Conservation (phyloP, 2,329 filamentous ascomycete species). For the Nothomitra cinnamomea region DNA sequence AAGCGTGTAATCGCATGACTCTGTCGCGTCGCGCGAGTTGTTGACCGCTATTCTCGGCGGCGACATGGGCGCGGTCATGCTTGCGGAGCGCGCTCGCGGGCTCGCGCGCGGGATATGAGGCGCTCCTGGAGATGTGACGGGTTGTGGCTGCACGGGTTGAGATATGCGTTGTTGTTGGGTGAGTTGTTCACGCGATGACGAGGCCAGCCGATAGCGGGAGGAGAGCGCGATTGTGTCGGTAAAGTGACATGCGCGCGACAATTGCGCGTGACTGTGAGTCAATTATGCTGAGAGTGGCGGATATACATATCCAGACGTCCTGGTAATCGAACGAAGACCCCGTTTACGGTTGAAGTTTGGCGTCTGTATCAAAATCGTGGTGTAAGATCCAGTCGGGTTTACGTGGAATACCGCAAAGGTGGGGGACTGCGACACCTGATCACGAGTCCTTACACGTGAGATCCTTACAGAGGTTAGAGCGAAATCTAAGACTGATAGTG, state of each 20-base stretch:
- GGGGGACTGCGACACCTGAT: constrained; percentile 1
- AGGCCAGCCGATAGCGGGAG: too few relatives aligned
- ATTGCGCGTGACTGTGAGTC: neutral
- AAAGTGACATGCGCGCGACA: neutral
- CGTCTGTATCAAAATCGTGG: neutral
- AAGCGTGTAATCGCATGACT: neutral
- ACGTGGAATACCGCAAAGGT: neutral
- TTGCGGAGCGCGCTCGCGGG: neutral
- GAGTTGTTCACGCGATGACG: neutral
- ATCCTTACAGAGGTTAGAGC: too few relatives aligned
- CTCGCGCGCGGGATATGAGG: neutral
- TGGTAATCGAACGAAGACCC: neutral
- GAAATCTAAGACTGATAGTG: too few relatives aligned
- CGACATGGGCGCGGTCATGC: neutral
- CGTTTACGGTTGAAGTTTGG: neutral
- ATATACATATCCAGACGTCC: too few relatives aligned
- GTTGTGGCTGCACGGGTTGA: neutral
- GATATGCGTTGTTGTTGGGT: neutral
- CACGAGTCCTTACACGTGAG: neutral
- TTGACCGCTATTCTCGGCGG: neutral
- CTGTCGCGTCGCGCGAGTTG: neutral
- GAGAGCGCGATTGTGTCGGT: neutral
- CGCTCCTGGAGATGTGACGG: neutral
- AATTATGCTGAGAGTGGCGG: neutral
- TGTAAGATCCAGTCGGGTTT: neutral